Evolutionary conservation across 352 stramenopile genomes (phyloP).

Genomic region (Elongisporangium undulatum): DNA sequence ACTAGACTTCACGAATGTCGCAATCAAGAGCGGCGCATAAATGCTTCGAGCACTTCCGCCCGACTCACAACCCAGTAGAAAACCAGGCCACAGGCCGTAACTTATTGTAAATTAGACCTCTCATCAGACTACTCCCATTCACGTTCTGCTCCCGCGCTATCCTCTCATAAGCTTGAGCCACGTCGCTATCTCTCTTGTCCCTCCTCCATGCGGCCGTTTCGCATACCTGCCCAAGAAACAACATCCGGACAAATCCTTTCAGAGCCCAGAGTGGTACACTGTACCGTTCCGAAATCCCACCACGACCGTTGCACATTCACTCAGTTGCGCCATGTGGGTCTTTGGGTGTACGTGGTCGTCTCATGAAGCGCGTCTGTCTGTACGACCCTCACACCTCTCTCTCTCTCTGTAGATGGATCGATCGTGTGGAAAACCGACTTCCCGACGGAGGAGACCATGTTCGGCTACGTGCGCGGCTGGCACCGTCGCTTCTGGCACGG

Average conservation of each 20-base stretch:
- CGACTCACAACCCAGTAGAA: not conserved
- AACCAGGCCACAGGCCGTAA: not conserved
- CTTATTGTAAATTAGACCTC: not conserved
- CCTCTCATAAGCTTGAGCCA: no score
- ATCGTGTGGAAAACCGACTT: constrained; percentile 49
- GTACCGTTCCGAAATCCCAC: not conserved
- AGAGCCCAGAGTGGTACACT: not conserved
- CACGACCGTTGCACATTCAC: not conserved
- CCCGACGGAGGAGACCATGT: constrained; percentile 29
- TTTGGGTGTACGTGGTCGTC: not conserved
- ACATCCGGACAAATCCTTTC: not conserved
- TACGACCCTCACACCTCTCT: not conserved
- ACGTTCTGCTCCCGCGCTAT: not conserved
- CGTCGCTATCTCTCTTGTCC: no score
- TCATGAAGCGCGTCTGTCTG: not conserved
- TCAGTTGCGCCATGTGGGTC: not conserved
- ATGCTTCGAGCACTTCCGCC: not conserved
- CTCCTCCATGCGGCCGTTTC: not conserved
- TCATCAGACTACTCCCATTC: not conserved
- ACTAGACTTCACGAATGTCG: not conserved
- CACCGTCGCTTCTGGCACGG: constrained; percentile 76
- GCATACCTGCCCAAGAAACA: not conserved
- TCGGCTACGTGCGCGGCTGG: constrained; percentile 55
- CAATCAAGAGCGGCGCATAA: not conserved
- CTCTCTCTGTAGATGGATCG: constrained; percentile 16